phyloP scores from a whole-genome alignment of 2,329 filamentous ascomycete genomes.

The Biscogniauxia sp. region DNA sequence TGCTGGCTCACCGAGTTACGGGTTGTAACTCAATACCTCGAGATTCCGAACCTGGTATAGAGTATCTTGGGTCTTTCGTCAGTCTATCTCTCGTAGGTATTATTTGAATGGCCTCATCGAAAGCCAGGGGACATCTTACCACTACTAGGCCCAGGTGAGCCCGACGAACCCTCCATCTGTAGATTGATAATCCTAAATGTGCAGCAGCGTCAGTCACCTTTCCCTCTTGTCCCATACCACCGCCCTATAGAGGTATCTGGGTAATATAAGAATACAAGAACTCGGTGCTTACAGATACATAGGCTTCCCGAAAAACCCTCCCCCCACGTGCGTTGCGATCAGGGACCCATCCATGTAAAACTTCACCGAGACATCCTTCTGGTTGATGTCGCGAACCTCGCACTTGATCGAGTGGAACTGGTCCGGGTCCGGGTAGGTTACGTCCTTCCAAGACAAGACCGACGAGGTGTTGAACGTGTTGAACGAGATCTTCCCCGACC shows the following conservation, averaged over 20 bases:
- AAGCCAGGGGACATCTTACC: slow-evolving; percentile 15
- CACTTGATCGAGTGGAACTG: slow-evolving; percentile 50
- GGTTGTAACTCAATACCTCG: slow-evolving; percentile 30
- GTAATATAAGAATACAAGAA: neutral
- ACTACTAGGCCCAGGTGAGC: slow-evolving; percentile 37
- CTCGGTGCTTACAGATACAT: slow-evolving; percentile 41
- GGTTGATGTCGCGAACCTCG: slow-evolving; percentile 51
- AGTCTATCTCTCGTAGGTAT: neutral
- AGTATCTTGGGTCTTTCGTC: slow-evolving; percentile 21
- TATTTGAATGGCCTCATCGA: neutral
- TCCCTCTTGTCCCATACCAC: too few species aligned
- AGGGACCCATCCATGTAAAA: slow-evolving; percentile 53
- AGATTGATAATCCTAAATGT: slow-evolving; percentile 40
- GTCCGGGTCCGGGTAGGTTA: slow-evolving; percentile 44
- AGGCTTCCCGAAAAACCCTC: slow-evolving; percentile 46
- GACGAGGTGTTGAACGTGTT: slow-evolving; percentile 46
- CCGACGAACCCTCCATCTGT: slow-evolving; percentile 46
- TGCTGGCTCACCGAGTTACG: slow-evolving; percentile 14
- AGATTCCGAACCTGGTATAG: slow-evolving; percentile 31
- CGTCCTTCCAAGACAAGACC: slow-evolving; percentile 44
- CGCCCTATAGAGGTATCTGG: too few species aligned
- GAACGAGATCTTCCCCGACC: slow-evolving; percentile 53
- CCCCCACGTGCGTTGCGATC: slow-evolving; percentile 49
- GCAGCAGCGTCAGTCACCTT: neutral
- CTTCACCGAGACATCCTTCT: slow-evolving; percentile 48